Conservation (phyloP, 2,329 filamentous ascomycete genomes). For the Paraphoma sp. region DNA sequence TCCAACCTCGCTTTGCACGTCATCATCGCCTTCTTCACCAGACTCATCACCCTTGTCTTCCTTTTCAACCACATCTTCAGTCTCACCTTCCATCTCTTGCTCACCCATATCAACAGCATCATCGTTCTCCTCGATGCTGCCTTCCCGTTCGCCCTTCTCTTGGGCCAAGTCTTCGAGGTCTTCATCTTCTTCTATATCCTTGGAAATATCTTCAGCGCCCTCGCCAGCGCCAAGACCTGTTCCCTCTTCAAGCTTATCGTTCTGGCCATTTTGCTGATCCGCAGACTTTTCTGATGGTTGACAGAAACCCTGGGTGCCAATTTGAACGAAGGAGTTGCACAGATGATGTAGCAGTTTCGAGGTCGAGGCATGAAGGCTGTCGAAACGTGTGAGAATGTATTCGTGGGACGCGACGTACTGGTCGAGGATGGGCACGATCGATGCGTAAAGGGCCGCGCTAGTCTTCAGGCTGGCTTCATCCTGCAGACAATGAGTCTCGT, state of each 20-base stretch:
- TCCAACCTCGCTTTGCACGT: constrained; percentile 86
- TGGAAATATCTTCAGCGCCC: constrained; percentile 96
- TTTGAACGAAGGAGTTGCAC: constrained; percentile 76
- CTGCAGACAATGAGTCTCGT: constrained; percentile 53
- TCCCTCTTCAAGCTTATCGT: constrained; percentile 84
- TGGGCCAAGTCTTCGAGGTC: constrained; percentile 91
- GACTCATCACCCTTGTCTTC: constrained; percentile 66
- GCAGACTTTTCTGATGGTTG: constrained; percentile 78
- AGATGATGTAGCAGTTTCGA: constrained; percentile 79
- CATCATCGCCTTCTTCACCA: constrained; percentile 58
- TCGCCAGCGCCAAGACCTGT: constrained; percentile 95
- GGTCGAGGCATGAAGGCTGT: constrained; percentile 71
- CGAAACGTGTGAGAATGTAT: constrained; percentile 64
- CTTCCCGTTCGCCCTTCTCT: constrained; percentile 68
- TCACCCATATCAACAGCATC: constrained; percentile 92
- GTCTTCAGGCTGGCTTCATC: constrained; percentile 51
- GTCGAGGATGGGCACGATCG: constrained; percentile 72
- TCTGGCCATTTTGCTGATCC: constrained; percentile 70
- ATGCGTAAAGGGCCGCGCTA: constrained; percentile 65
- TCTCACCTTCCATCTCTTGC: constrained; percentile 87
- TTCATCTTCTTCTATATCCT: constrained; percentile 93
- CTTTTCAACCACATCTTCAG: constrained; percentile 64
- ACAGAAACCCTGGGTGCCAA: constrained; percentile 89
- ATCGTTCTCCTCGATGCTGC: constrained; percentile 78
- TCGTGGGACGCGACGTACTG: constrained; percentile 73